Base-by-base conservation (phyloP, 306 rosid genomes). In the Parietaria judaica region DNA sequence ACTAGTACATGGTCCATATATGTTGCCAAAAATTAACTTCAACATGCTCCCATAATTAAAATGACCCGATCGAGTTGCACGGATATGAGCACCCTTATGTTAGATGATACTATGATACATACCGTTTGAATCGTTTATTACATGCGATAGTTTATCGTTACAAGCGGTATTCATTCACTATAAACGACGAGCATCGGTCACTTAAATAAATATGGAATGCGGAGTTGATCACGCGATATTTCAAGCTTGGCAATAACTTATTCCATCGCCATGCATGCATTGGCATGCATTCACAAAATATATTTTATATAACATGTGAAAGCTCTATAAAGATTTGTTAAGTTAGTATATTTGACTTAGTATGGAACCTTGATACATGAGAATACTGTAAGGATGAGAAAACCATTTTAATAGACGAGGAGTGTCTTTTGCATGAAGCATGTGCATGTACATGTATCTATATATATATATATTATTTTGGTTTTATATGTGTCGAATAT, bases 161-260 rank as follows among this genome's bases (percentile, higher is more conserved):
- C 31, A 23, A 23, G 31, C 31, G 31, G 31, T 23, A 23, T 23
- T 23, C 31, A 23, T 23, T 23, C 31, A 23, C 31, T 23, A 23
- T 23, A 23, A 23, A 23, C 2, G 1, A 23, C 31, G 31, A 23
- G 31, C 31, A 23, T 23, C 31, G 31, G 31, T 23, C 31, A 23
- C 31, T 23, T 23, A 23, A 23, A 23, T 23, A 23, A 23, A 23
- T 23, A 0, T 23, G 31, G 31, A 23, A 23, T 23, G 2, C 31
- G 31, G 31, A 23, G 31, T 23, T n/a, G n/a, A n/a, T n/a, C 31
- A 23, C 31, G 31, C 31, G 31, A 23, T 23, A 23, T 23, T 23
- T 63, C 69, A 61, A 67, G 15, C 54, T 37, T 73, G 86, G 80
- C 66, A 58, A 43, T 51, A 79, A 73, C 80, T 73, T 41, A 8